phyloP scores from a whole-genome alignment of 169 alveolate genomes.

The Cryptosporidium xiaoi region DNA sequence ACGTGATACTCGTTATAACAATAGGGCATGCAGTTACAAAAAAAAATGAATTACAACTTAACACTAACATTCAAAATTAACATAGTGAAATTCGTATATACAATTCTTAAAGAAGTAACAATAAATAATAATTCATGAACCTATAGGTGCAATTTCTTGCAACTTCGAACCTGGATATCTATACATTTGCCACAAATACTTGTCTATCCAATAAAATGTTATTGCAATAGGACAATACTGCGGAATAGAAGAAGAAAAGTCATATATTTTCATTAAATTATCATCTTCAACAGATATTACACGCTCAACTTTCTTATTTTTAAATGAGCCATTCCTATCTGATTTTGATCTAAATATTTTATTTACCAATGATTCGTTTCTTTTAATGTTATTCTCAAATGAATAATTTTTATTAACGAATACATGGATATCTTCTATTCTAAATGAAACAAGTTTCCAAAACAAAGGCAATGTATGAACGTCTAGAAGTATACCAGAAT shows the following conservation, averaged over 20 bases:
- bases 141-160: constrained; percentile 36
- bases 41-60: background rate
- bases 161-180: constrained; percentile 51
- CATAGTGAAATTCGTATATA: no score
- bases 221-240: constrained; percentile 54
- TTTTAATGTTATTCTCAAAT: background rate
- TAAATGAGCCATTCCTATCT: background rate
- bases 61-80: background rate
- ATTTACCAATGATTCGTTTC: background rate
- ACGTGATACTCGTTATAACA: background rate
- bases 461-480: constrained; percentile 42
- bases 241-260: constrained; percentile 23
- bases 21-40: background rate
- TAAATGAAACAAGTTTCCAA: constrained; percentile 47
- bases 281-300: background rate
- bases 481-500: constrained; percentile 42
- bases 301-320: background rate
- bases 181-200: constrained; percentile 71
- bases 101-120: no score
- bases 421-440: constrained; percentile 52
- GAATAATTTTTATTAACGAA: background rate
- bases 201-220: constrained; percentile 56
- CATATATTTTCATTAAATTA: background rate
- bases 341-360: constrained; percentile 12
- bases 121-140: background rate